phyloP scores from a whole-genome alignment of 257 asterid genomes.

The Vinca minor region DNA sequence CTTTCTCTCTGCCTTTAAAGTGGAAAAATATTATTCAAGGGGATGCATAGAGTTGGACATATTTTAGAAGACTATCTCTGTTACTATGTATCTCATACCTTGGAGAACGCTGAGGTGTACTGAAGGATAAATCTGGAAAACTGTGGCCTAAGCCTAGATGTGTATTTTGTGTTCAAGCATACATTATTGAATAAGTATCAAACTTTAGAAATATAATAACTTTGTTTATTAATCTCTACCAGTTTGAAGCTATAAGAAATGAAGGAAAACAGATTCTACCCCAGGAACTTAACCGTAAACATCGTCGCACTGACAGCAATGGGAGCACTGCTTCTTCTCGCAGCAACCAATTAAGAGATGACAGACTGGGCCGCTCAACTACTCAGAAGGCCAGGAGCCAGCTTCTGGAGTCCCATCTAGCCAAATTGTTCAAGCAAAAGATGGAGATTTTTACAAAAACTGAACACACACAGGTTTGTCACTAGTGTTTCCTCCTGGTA shows the following conservation, averaged over 20 bases:
- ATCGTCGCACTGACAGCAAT: slow-evolving; percentile 76
- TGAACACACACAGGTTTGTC: slow-evolving; percentile 81
- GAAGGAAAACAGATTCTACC: slow-evolving; percentile 80
- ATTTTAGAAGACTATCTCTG: not conserved
- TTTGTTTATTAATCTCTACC: slow-evolving; percentile 22
- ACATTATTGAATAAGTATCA: too few species aligned
- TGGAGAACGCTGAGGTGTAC: not conserved
- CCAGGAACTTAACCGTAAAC: slow-evolving; percentile 57
- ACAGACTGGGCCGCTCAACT: slow-evolving; percentile 55
- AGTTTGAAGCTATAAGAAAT: slow-evolving; percentile 50
- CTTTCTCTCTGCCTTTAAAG: not conserved
- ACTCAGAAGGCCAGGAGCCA: slow-evolving; percentile 94
- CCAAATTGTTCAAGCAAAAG: slow-evolving; percentile 88
- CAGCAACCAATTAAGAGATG: slow-evolving; percentile 88
- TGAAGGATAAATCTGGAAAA: not conserved
- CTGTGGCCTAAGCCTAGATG: not conserved
- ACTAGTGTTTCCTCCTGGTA: slow-evolving; percentile 13
- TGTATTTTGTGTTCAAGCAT: not conserved
- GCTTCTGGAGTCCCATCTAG: slow-evolving; percentile 93
- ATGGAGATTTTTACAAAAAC: slow-evolving; percentile 88
- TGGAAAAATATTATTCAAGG: not conserved
- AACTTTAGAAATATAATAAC: slow-evolving; percentile 1
- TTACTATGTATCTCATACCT: not conserved
- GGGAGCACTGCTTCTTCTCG: slow-evolving; percentile 95
- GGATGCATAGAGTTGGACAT: not conserved